Conservation (phyloP, 371 early-diverging fungal genomes). For the Mortierella sp. region DNA sequence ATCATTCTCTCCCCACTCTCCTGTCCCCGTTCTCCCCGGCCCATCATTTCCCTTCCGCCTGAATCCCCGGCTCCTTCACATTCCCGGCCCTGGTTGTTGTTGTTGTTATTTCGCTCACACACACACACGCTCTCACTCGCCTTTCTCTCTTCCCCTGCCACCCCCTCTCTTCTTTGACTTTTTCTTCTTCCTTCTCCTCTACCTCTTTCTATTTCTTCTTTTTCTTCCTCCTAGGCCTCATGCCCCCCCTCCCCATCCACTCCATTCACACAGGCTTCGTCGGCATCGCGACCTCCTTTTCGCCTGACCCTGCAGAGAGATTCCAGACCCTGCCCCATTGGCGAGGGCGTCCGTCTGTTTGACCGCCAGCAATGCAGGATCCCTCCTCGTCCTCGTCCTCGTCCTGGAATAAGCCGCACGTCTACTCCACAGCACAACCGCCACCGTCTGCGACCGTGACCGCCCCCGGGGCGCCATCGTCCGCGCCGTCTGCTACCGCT, state of each 20-base stretch:
- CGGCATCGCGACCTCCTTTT: too few species aligned
- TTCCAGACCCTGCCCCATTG: constrained; percentile 7
- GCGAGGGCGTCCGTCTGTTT: constrained; percentile 18
- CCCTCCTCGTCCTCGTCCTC: constrained; percentile 32
- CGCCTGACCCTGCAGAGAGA: background rate
- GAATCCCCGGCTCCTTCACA: too few species aligned
- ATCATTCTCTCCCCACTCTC: background rate
- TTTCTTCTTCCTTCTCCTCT: background rate
- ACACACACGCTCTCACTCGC: background rate
- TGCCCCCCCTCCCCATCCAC: constrained; percentile 1
- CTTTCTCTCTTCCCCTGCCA: background rate
- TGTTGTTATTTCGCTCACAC: too few species aligned
- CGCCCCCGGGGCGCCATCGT: constrained; percentile 12
- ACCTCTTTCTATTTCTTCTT: background rate
- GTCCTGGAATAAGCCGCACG: constrained; percentile 28
- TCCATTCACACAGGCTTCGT: background rate
- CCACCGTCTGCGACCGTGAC: constrained; percentile 16
- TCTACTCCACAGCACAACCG: constrained; percentile 11
- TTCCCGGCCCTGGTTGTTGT: too few species aligned
- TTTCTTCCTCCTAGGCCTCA: background rate
- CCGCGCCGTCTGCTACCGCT: constrained; percentile 6
- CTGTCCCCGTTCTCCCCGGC: background rate
- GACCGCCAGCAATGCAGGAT: constrained; percentile 46
- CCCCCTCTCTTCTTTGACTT: constrained; percentile 3
- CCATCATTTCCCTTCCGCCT: too few species aligned